Base-by-base conservation (phyloP, 2,329 filamentous ascomycete species). In the Claviceps sp. region DNA sequence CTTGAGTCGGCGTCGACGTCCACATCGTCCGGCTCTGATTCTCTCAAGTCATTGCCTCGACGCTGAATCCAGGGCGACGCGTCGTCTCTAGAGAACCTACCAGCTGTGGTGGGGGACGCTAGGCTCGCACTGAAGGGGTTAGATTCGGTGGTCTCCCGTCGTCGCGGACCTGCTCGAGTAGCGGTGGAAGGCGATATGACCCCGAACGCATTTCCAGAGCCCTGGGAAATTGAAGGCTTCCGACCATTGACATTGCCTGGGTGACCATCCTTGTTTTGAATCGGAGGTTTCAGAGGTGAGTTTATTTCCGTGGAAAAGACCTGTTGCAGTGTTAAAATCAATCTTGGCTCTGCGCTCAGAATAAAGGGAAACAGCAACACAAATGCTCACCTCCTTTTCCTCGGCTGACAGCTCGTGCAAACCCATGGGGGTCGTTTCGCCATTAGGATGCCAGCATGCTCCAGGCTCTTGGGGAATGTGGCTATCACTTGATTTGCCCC, bases 221-320 rank as follows among this genome's bases (percentile, higher is more conserved):
- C 80, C 56, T 87, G 83, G 16, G 90, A 93, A 47, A 95, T 68
- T 1, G 90, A 96, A 16, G 82, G 75, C 70, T 95, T 96, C 52
- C 91, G 86, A 47, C 84, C 79, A 51, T 85, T 83, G 11, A 74
- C 75, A 64, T 77, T 66, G 68, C 77, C 66, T 66, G 77, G 65
- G 65, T 75, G 67, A 70, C 81, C 71, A 43, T 80, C 76, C 60
- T 83, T 82, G 54, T 87, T 91, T 62, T 87, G 85, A 36, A 82
- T 79, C 20, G 87, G 86, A 8, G 87, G 85, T 68, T 97, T 97
- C 59, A 96, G 74, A 37, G 89, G 86, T 38, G 93, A 96, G 67
- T 97, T 98, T 64, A 98, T 89, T 57, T 94, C 93, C 49, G 79
- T 80, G 49, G 81, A 70, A 68, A 96, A 96, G 56, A 86, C 73